Evolutionary conservation across 208 protist genomes (phyloP).

Genomic region (Wallacemonas sp.): DNA sequence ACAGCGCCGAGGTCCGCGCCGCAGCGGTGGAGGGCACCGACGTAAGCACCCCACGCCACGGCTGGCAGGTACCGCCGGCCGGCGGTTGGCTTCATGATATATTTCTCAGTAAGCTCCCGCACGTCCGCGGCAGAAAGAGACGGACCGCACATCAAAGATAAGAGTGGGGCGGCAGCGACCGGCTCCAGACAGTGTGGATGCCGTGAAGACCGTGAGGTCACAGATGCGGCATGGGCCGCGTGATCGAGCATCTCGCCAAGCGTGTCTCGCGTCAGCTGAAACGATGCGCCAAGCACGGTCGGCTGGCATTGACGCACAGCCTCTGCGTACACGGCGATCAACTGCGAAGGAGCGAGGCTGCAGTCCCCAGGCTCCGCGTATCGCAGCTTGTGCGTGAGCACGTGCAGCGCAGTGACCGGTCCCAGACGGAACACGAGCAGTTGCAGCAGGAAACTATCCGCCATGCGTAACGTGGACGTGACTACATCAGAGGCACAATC

Average conservation of each 20-base stretch:
- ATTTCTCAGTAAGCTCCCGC: not conserved
- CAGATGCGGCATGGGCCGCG: too few species aligned
- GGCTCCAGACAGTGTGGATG: not conserved
- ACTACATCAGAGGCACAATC: too few species aligned
- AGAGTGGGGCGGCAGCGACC: not conserved
- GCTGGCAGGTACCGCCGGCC: conserved; percentile 52
- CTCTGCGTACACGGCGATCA: not conserved
- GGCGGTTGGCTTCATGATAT: not conserved
- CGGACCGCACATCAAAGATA: not conserved
- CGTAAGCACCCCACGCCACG: conserved; percentile 65
- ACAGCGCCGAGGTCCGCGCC: conserved; percentile 44
- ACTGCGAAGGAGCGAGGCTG: not conserved
- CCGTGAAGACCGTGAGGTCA: too few species aligned
- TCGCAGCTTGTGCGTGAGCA: not conserved
- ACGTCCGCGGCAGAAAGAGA: not conserved
- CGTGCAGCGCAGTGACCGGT: not conserved
- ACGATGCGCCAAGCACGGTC: too few species aligned
- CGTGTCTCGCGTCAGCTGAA: too few species aligned
- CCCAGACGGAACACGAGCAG: too few species aligned
- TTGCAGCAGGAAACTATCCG: too few species aligned
- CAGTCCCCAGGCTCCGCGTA: not conserved
- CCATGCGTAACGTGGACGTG: too few species aligned
- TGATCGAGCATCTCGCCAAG: too few species aligned
- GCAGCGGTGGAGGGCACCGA: conserved; percentile 51
- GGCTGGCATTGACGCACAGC: not conserved